phyloP scores from a whole-genome alignment of 805 yeast species.

The Lipomyces starkeyi region DNA sequence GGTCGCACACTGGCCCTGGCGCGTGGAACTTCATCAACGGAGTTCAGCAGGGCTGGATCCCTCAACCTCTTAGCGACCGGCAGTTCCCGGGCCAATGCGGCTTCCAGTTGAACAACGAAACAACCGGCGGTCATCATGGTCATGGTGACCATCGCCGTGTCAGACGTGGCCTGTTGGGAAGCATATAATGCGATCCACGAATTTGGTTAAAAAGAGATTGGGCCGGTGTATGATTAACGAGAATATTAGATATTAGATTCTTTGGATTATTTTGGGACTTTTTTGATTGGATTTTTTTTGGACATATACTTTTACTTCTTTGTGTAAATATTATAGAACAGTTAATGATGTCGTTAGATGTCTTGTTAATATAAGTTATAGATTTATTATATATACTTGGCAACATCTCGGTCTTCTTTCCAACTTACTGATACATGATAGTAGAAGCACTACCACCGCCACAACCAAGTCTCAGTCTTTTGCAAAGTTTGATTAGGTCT shows the following conservation, averaged over 20 bases:
- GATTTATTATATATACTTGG: no score
- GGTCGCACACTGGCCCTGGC: conserved; percentile 86
- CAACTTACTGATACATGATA: no score
- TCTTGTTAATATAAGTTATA: no score
- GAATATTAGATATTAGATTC: no score
- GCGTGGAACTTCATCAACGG: conserved; percentile 85
- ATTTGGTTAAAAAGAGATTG: neutral
- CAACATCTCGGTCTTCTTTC: no score
- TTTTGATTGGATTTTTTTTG: neutral
- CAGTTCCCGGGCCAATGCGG: conserved; percentile 71
- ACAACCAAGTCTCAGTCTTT: neutral
- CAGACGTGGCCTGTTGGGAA: conserved; percentile 6
- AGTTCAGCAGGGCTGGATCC: conserved; percentile 66
- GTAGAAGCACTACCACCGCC: neutral
- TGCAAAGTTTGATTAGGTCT: neutral
- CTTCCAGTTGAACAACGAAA: conserved; percentile 27
- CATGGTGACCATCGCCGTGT: conserved; percentile 9
- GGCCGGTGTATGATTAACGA: neutral
- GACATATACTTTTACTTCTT: neutral
- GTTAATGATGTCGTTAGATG: no score
- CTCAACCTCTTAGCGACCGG: conserved; percentile 76
- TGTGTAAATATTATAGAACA: neutral
- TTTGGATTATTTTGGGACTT: neutral
- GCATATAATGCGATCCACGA: neutral
- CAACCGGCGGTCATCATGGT: neutral